Base-by-base conservation (phyloP, 225 moss, liverwort and hornwort genomes). In the Ulota crispa region DNA sequence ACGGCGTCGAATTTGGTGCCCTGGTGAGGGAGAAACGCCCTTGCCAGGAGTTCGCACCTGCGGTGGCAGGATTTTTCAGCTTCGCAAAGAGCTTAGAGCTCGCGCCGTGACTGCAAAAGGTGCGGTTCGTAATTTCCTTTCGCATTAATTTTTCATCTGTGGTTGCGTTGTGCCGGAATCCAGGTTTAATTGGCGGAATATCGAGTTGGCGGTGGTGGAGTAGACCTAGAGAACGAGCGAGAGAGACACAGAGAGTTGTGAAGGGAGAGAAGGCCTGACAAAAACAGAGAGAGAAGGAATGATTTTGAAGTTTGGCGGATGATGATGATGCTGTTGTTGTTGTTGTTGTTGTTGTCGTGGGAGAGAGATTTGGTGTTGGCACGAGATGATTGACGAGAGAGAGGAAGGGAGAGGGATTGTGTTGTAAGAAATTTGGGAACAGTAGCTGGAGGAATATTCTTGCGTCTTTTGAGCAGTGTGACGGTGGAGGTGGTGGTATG, bases 361-460 rank as follows among this genome's bases (percentile, higher is more conserved):
- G 66, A 42, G 62, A 6, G 80, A 60, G 76, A 80, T 80, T 83
- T 53, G 31, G 54, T 56, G 70, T 70, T 75, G 69, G 32, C 42
- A 50, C 9, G 63, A 54, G 68, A 39, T 54, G 63, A 68, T 75
- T 70, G 59, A 39, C 14, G 43, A 24, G 31, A 24, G 31, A 24
- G 64, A 11, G 71, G 16, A 42, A 31, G 78, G 59, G 73, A 53
- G 10, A 76, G 45, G 77, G 23, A 43, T 67, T 62, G 9, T 59
- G 54, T 60, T 69, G 73, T 76, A 80, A 77, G 75, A 42, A 76
- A 81, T 80, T 80, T 78, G 65, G 81, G 15, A 69, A 50, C 36
- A 47, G 68, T 45, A 70, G 64, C 70, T 73, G 53, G 60, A 27
- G 62, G 86, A 81, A 86, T 88, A 86, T 88, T 86, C 88, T 28